Conservation (phyloP, 2,329 filamentous ascomycete genomes). For the Alternaria sp. region DNA sequence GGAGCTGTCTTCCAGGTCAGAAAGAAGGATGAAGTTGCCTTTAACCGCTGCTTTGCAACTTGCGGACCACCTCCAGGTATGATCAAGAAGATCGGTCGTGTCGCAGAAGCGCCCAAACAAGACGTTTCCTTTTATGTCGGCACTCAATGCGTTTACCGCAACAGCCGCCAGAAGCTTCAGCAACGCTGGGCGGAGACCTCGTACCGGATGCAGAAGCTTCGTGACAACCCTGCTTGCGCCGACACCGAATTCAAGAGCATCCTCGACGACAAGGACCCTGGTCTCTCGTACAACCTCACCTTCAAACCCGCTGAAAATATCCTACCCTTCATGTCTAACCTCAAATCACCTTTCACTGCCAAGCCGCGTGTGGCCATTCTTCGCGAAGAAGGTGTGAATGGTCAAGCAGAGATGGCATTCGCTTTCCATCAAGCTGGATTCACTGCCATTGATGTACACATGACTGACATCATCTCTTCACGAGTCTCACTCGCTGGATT, state of each 20-base stretch:
- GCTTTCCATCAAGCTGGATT: slow-evolving; percentile 93
- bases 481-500: slow-evolving; percentile 83
- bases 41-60: slow-evolving; percentile 89
- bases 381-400: slow-evolving; percentile 94
- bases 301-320: slow-evolving; percentile 82
- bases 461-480: slow-evolving; percentile 86
- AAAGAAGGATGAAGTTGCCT: slow-evolving; percentile 81
- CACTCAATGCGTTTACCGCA: slow-evolving; percentile 71
- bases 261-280: slow-evolving; percentile 77
- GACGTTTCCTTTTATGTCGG: slow-evolving; percentile 78
- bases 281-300: slow-evolving; percentile 82
- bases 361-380: slow-evolving; percentile 88
- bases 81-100: slow-evolving; percentile 83
- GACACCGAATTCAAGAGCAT: slow-evolving; percentile 83
- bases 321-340: slow-evolving; percentile 70
- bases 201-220: slow-evolving; percentile 86
- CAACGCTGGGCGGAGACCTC: slow-evolving; percentile 90
- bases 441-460: slow-evolving; percentile 91
- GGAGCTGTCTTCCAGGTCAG: slow-evolving; percentile 96
- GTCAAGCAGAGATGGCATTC: slow-evolving; percentile 97
- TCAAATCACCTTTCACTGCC: slow-evolving; percentile 67
- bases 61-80: slow-evolving; percentile 83
- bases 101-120: slow-evolving; percentile 75
- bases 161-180: slow-evolving; percentile 77
- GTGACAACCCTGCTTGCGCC: slow-evolving; percentile 88